Evolutionary conservation across 106 monocot species (phyloP), one percentile per base, ranked within the genome.

Genomic region (Hemerocallis citrina): DNA sequence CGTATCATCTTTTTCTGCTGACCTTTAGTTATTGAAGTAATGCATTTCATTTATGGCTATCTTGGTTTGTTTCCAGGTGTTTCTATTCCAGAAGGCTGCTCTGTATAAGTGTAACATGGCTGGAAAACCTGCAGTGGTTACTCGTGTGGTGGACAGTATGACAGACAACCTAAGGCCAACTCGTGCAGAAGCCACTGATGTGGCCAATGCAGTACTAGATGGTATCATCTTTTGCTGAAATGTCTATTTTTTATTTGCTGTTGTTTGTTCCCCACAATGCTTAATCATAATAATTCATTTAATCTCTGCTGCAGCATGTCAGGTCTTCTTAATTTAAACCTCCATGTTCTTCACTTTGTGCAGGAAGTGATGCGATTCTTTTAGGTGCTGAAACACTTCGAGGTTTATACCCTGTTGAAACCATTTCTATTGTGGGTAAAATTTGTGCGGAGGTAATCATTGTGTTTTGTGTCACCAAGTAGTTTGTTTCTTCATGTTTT

Each of bases 101-200:
- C 64, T 87, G 11, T 81, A 90, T 43, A 96, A 91, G 66, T 96
- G 95, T 63, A 96, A 96, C 64, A 91, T 90, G 76, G 86, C 84
- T 74, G 90, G 95, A 72, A 96, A 96, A 51, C 86, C 90, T 55
- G 95, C 90, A 45, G 86, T 96, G 7, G 69, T 96, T 57, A 96
- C 95, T 48, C 83, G 95, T 52, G 95, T 96, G 25, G 84, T 96
- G 8, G 95, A 96, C 58, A 91, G 90, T 57, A 96, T 96, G 95
- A 96, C 90, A 21, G 90, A 91, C 67, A 96, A 96, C 47, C 67
- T 96, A 38, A 78, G 95, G 36, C 95, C 95, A 35, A 96, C 95
- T 56, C 95, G 90, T 72, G 95, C 90, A 30, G 95, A 96, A 69
- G 95, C 95, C 62, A 96, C 95, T 57, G 95, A 96, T 79, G 95